These are phyloP conservation scores for Coccomyxa sp. DNA, from an alignment of 139 green algal species.

Conservation along the genomic window DNA sequence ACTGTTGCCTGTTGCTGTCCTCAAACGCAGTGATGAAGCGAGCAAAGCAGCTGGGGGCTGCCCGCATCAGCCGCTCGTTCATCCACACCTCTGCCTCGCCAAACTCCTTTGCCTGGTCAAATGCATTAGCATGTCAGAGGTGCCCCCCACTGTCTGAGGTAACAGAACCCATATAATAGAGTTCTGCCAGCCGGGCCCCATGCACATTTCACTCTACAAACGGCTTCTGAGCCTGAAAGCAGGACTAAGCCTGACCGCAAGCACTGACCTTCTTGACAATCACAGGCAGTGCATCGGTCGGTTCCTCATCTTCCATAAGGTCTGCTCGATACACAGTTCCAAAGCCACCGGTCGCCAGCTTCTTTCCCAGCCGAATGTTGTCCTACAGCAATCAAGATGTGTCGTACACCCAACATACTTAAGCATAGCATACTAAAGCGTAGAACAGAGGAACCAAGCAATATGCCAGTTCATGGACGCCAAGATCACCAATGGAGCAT, in stretches of 20 bases:
- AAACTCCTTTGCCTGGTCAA: constrained; percentile 86
- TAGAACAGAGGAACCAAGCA: no score
- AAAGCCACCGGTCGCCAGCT: constrained; percentile 87
- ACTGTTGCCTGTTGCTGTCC: constrained; percentile 28
- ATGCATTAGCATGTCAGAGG: background rate
- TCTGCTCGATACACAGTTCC: constrained; percentile 82
- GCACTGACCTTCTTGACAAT: constrained; percentile 70
- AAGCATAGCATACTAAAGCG: no score
- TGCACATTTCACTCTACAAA: no score
- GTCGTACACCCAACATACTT: no score
- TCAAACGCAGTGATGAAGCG: constrained; percentile 87
- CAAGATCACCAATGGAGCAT: no score
- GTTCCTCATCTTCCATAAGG: constrained; percentile 34
- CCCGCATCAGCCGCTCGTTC: constrained; percentile 90
- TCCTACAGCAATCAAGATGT: constrained; percentile 27
- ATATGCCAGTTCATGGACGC: no score
- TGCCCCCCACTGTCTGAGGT: background rate
- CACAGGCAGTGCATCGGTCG: constrained; percentile 17
- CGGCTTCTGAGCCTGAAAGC: no score
- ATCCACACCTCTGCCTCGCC: constrained; percentile 97
- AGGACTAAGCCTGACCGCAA: no score
- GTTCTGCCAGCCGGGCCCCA: no score
- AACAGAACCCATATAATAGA: no score
- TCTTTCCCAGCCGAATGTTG: constrained; percentile 78
- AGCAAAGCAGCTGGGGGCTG: constrained; percentile 52